Conservation (phyloP, 2,329 filamentous ascomycete genomes). For the Paraphoma sp. region DNA sequence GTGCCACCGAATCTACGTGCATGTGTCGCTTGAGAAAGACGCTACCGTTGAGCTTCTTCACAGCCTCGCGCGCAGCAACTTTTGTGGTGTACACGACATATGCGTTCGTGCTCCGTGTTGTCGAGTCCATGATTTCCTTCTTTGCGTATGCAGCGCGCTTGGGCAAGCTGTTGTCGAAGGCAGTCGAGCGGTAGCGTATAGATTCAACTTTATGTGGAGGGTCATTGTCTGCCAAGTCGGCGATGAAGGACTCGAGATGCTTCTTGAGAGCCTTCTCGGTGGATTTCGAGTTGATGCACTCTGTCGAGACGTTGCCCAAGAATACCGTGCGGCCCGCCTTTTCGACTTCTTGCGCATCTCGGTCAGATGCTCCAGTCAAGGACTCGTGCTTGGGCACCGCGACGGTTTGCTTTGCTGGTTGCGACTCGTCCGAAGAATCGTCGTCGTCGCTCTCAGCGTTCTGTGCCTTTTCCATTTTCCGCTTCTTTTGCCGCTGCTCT, state of each 20-base stretch:
- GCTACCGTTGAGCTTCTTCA: constrained; percentile 80
- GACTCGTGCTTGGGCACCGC: constrained; percentile 59
- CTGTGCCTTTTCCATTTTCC: constrained; percentile 37
- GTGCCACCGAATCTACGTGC: constrained; percentile 87
- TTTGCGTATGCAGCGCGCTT: constrained; percentile 96
- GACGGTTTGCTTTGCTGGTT: constrained; percentile 60
- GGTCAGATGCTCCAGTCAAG: constrained; percentile 46
- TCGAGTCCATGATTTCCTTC: constrained; percentile 87
- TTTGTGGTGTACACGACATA: constrained; percentile 87
- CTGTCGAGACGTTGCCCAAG: constrained; percentile 84
- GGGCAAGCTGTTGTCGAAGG: constrained; percentile 81
- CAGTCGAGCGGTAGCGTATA: constrained; percentile 90
- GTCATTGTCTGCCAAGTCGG: constrained; percentile 54
- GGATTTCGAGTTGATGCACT: constrained; percentile 81
- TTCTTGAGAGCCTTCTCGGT: constrained; percentile 78
- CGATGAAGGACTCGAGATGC: constrained; percentile 80
- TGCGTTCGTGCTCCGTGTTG: constrained; percentile 91
- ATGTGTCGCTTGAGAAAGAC: constrained; percentile 86
- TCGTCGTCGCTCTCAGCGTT: constrained; percentile 36
- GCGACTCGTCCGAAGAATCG: constrained; percentile 27
- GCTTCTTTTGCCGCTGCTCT: constrained; percentile 46
- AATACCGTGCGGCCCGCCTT: constrained; percentile 92
- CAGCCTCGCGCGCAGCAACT: constrained; percentile 77
- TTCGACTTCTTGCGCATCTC: constrained; percentile 68
- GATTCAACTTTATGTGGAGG: constrained; percentile 80